phyloP scores from a whole-genome alignment of 257 asterid species.

The Nicotiana tomentosiformis region DNA sequence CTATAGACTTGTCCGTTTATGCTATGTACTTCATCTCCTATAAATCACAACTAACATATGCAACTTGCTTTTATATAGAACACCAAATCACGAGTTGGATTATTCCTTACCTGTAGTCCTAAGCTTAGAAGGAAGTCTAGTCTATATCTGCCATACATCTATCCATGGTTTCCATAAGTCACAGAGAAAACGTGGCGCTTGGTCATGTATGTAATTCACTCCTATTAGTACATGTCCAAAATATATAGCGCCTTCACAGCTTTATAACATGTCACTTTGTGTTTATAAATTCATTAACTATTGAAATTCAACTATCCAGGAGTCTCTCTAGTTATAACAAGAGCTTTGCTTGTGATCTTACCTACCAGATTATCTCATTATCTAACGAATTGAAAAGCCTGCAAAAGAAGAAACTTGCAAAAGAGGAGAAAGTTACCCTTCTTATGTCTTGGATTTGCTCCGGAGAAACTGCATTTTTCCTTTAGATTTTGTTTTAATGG shows the following conservation, averaged over 20 bases:
- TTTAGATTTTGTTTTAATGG: not conserved
- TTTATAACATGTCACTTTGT: not conserved
- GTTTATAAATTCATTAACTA: not conserved
- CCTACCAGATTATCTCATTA: not conserved
- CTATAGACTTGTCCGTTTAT: too few relatives aligned
- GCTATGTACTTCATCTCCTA: too few relatives aligned
- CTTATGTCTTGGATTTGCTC: not conserved
- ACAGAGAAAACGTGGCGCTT: not conserved
- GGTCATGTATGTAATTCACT: not conserved
- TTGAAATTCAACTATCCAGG: not conserved
- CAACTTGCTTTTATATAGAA: too few relatives aligned
- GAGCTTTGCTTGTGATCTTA: not conserved
- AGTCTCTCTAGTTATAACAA: not conserved
- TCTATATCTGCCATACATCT: not conserved
- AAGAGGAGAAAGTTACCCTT: not conserved
- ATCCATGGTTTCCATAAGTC: not conserved
- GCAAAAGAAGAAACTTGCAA: not conserved
- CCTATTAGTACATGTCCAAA: not conserved
- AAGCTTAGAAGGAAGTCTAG: too few relatives aligned
- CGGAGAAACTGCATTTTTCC: not conserved
- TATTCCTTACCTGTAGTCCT: too few relatives aligned
- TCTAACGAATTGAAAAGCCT: not conserved
- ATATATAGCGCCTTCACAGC: not conserved
- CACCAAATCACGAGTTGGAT: too few relatives aligned
- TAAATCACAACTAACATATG: too few relatives aligned